Conservation (phyloP, 2,329 filamentous ascomycete genomes). For the Aaosphaeria arxii region DNA sequence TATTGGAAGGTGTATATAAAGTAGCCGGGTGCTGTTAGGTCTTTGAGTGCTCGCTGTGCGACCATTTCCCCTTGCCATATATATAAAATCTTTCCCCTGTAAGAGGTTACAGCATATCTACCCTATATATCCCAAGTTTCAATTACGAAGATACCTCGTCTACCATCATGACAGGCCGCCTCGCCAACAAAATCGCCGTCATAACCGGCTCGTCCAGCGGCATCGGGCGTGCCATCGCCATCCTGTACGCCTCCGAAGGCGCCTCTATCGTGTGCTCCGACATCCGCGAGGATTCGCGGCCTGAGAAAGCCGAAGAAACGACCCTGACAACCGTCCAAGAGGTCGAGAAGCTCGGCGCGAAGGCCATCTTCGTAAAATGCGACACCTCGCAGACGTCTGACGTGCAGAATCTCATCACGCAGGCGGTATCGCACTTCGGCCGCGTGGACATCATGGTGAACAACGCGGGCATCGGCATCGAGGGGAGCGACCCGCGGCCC, state of each 20-base stretch:
- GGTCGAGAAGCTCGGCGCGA: conserved; percentile 22
- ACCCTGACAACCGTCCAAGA: conserved; percentile 29
- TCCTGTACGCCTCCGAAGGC: conserved; percentile 29
- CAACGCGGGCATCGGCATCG: conserved; percentile 48
- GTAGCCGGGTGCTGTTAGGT: no score
- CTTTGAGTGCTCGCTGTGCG: no score
- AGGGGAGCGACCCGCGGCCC: conserved; percentile 25
- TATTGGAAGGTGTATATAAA: no score
- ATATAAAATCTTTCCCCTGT: no score
- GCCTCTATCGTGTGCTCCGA: conserved; percentile 31
- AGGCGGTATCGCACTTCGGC: conserved; percentile 44
- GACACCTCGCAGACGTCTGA: conserved; percentile 44
- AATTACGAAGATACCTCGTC: neutral
- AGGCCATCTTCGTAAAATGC: conserved; percentile 35
- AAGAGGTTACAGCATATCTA: no score
- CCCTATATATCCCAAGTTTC: no score
- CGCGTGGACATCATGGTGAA: conserved; percentile 49
- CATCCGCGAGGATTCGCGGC: conserved; percentile 16
- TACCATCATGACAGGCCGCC: conserved; percentile 19
- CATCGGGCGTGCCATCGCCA: conserved; percentile 32
- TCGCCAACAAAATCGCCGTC: conserved; percentile 27
- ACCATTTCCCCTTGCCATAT: no score
- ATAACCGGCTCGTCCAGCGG: conserved; percentile 34
- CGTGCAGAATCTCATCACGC: conserved; percentile 42
- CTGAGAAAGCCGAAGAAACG: conserved; percentile 10